Percentiles rank a stretch among this genome's conserved stretches.
phyloP scores from a whole-genome alignment of 2,329 filamentous ascomycete genomes.

The Hymenoscyphus infarciens region DNA sequence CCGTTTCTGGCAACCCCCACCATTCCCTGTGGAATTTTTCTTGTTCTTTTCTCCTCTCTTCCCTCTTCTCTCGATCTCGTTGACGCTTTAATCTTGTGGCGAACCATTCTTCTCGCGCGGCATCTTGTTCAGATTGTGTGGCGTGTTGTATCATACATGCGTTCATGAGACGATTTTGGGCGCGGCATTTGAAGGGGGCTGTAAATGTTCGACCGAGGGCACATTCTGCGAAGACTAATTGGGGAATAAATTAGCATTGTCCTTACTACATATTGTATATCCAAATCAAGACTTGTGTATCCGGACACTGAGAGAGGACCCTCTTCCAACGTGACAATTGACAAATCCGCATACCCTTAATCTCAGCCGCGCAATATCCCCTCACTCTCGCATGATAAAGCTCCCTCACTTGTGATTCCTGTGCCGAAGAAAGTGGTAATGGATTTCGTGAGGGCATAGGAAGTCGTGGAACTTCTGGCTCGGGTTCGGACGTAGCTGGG shows the following conservation, averaged over 20 bases:
- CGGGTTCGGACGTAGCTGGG: conserved; percentile 12
- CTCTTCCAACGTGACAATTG: background rate
- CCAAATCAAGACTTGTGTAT: background rate
- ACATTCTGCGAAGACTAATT: conserved; percentile 83
- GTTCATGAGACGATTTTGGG: conserved; percentile 83
- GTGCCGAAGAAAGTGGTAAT: conserved; percentile 74
- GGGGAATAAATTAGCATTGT: background rate
- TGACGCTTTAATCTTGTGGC: conserved; percentile 67
- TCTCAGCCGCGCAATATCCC: conserved; percentile 69
- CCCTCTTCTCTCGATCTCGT: conserved; percentile 61
- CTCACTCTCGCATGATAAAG: conserved; percentile 79
- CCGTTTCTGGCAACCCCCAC: conserved; percentile 60
- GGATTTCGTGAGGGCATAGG: conserved; percentile 66
- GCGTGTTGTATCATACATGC: conserved; percentile 86
- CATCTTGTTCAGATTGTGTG: conserved; percentile 79
- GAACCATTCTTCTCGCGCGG: conserved; percentile 92
- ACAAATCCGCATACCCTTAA: conserved; percentile 56
- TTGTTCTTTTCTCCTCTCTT: conserved; percentile 56
- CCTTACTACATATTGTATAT: background rate
- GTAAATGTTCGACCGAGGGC: conserved; percentile 81
- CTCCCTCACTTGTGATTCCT: conserved; percentile 78
- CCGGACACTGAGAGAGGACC: background rate
- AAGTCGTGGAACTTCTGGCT: conserved; percentile 31
- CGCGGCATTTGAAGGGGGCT: conserved; percentile 81
- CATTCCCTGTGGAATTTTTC: conserved; percentile 63